A percentile compares a stretch with the other conserved stretches of the same genome.
phyloP scores from a whole-genome alignment of 73 alveolate species.

The Blepharisma stoltei region DNA sequence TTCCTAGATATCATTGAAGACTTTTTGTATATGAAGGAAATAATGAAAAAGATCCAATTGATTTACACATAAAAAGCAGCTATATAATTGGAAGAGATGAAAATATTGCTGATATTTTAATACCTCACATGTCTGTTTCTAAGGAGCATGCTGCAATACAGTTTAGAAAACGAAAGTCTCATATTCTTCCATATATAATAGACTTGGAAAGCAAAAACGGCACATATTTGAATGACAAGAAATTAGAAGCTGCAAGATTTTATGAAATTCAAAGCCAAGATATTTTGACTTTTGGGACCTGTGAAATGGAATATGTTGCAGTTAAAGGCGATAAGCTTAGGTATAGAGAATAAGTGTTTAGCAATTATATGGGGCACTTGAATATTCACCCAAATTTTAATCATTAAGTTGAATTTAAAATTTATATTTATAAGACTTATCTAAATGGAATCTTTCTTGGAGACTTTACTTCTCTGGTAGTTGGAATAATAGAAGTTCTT shows the following conservation, averaged over 20 bases:
- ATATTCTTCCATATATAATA: background rate
- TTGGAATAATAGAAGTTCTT: too few relatives aligned
- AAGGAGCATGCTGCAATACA: constrained; percentile 24
- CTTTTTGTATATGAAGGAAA: constrained; percentile 40
- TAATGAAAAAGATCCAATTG: constrained; percentile 24
- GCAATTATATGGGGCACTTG: too few relatives aligned
- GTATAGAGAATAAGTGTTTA: too few relatives aligned
- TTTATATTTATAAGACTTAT: too few relatives aligned
- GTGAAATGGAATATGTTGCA: background rate
- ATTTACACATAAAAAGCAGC: background rate
- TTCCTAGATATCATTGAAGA: constrained; percentile 45
- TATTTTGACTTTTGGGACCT: background rate
- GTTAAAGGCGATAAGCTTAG: background rate
- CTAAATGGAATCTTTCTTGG: too few relatives aligned
- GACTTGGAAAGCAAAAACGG: background rate
- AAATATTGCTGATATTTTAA: background rate
- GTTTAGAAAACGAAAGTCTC: background rate
- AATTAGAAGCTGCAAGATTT: background rate
- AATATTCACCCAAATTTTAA: too few relatives aligned
- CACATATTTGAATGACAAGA: background rate
- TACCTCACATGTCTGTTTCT: background rate
- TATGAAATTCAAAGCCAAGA: background rate
- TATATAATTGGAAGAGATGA: constrained; percentile 12
- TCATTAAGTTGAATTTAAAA: too few relatives aligned
- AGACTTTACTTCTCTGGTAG: too few relatives aligned